Percentiles rank a stretch among this genome's conserved stretches.
These are phyloP conservation scores for Trypanosoma rangeli DNA, from an alignment of 208 protist genomes.

Conservation along the genomic window DNA sequence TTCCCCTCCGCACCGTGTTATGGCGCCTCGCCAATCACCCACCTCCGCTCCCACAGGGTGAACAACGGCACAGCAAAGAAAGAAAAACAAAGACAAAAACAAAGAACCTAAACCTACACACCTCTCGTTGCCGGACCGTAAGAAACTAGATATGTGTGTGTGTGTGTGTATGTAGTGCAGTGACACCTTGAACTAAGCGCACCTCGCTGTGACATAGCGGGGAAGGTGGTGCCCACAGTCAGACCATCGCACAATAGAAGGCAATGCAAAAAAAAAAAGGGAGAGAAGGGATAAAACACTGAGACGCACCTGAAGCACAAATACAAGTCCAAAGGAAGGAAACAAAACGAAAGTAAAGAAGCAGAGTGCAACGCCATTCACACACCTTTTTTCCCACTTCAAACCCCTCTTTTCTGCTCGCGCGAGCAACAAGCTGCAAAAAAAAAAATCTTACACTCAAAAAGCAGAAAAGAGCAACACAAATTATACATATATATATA, in stretches of 20 bases:
- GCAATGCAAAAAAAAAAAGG: slow-evolving; percentile 1
- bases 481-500: background rate
- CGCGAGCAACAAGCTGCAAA: no score
- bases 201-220: no score
- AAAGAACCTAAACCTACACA: background rate
- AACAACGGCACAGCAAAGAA: background rate
- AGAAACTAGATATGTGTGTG: no score
- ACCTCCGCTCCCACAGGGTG: background rate
- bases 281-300: slow-evolving; percentile 8
- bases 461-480: background rate
- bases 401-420: background rate
- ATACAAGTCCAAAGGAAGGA: background rate
- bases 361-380: background rate
- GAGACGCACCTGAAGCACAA: background rate
- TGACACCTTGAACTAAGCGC: no score
- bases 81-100: slow-evolving; percentile 21
- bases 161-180: no score
- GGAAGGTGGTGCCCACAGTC: no score
- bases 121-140: no score
- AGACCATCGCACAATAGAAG: no score
- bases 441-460: no score
- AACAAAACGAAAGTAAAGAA: slow-evolving; percentile 2
- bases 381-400: background rate
- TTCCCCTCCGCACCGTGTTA: background rate
- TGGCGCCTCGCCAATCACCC: no score